A percentile compares a stretch with the other conserved stretches of the same genome.
phyloP scores from a whole-genome alignment of 768 basidiomycete species.

The Suillus weaverae region DNA sequence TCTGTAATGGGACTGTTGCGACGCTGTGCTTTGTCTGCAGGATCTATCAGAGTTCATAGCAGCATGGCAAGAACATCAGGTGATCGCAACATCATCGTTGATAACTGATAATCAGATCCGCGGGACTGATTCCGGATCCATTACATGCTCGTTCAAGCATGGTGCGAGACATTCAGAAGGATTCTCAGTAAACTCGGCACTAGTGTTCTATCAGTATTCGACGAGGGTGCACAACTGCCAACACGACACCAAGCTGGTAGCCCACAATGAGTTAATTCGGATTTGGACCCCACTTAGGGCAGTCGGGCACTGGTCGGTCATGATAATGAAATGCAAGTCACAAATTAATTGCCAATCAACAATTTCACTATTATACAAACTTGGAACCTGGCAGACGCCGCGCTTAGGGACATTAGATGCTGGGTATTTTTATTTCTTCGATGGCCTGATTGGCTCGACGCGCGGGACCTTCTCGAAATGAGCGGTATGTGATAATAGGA shows the following conservation, averaged over 20 bases:
- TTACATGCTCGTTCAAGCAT: not conserved
- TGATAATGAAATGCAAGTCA: not conserved
- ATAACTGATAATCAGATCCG: not conserved
- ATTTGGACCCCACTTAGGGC: not conserved
- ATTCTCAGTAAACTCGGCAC: not conserved
- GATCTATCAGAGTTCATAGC: not conserved
- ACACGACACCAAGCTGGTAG: not conserved
- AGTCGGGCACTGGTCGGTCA: too few species aligned
- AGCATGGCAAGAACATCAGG: not conserved
- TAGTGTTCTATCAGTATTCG: not conserved
- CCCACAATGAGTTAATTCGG: not conserved
- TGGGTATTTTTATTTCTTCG: not conserved
- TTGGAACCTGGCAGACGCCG: not conserved
- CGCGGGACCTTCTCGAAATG: slow-evolving; percentile 12
- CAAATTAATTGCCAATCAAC: not conserved
- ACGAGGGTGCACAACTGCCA: not conserved
- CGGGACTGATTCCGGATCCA: not conserved
- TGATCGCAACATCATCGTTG: not conserved
- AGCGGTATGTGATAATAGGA: not conserved
- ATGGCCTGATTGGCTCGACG: slow-evolving; percentile 2
- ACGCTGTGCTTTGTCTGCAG: not conserved
- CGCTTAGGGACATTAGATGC: not conserved
- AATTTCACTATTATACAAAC: not conserved
- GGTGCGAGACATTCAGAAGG: not conserved
- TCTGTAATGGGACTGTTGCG: not conserved